Percentiles rank a stretch among this genome's conserved stretches.
phyloP scores from a whole-genome alignment of 2,329 filamentous ascomycete species.

The Magnaporthiopsis incrustans region DNA sequence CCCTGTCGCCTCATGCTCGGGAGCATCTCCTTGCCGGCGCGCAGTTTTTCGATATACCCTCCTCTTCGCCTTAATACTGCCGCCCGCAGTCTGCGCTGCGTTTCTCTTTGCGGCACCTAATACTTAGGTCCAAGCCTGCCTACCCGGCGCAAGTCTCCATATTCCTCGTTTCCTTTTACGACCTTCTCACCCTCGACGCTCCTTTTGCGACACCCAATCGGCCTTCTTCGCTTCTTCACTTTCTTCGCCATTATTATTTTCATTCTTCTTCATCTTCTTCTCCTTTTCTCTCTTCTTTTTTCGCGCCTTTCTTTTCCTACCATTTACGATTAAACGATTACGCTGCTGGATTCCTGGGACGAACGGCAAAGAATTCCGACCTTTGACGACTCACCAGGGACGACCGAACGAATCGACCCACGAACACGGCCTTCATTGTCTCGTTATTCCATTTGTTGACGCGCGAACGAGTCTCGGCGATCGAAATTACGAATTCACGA shows the following conservation, averaged over 20 bases:
- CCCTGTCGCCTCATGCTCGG: background rate
- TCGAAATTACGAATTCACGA: slow-evolving; percentile 7
- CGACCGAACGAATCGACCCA: background rate
- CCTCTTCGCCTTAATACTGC: slow-evolving; percentile 6
- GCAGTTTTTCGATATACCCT: slow-evolving; percentile 3
- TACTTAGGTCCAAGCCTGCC: background rate
- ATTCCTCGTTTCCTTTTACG: background rate
- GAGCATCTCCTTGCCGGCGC: slow-evolving; percentile 4
- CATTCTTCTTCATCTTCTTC: slow-evolving; percentile 9
- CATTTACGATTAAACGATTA: background rate
- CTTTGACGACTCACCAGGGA: background rate
- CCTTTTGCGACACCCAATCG: slow-evolving; percentile 2
- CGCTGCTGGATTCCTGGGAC: background rate
- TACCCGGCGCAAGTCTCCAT: background rate
- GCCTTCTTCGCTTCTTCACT: slow-evolving; percentile 1
- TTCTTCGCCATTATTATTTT: slow-evolving; percentile 7
- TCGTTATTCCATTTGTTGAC: slow-evolving; percentile 10
- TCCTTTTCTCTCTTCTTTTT: slow-evolving; percentile 1
- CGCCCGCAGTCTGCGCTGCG: background rate
- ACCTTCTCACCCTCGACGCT: background rate
- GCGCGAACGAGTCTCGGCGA: slow-evolving; percentile 2
- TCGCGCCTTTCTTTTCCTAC: background rate
- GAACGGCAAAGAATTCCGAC: background rate
- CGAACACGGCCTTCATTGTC: background rate
- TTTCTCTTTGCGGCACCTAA: background rate